Conservation (phyloP, 805 yeast genomes). For the Kodamaea lidongshanica region DNA sequence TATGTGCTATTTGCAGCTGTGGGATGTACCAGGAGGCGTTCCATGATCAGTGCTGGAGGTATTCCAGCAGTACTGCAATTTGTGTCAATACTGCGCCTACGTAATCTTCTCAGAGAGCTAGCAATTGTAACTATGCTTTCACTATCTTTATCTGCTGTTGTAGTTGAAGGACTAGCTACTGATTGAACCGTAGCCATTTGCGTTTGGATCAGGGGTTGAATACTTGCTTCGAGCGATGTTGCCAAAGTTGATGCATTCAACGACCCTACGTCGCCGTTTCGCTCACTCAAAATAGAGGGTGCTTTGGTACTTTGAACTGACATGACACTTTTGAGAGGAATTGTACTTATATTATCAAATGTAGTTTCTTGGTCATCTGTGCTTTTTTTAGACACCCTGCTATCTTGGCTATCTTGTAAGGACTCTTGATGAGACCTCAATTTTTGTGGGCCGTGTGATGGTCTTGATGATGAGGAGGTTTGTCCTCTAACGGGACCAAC, state of each 20-base stretch:
- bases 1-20: constrained; percentile 22
- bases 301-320: constrained; percentile 36
- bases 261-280: constrained; percentile 24
- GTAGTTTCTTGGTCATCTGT: constrained; percentile 1
- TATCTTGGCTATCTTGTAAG: not conserved
- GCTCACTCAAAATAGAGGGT: constrained; percentile 32
- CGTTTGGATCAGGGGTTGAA: constrained; percentile 6
- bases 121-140: constrained; percentile 41
- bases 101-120: constrained; percentile 30
- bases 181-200: constrained; percentile 1
- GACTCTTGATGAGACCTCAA: too few species aligned
- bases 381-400: not conserved
- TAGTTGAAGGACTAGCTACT: constrained; percentile 4
- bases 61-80: constrained; percentile 65
- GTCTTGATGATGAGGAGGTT: constrained; percentile 1
- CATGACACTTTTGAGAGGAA: constrained; percentile 42
- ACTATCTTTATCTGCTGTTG: constrained; percentile 30
- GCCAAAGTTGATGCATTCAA: constrained; percentile 43
- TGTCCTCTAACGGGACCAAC: constrained; percentile 4
- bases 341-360: constrained; percentile 41
- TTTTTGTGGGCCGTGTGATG: constrained; percentile 1
- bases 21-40: constrained; percentile 37
- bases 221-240: constrained; percentile 44
- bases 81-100: constrained; percentile 43
- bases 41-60: constrained; percentile 68